These are phyloP conservation scores for Mentha longifolia DNA, from an alignment of 257 asterid genomes.

Conservation along the genomic window DNA sequence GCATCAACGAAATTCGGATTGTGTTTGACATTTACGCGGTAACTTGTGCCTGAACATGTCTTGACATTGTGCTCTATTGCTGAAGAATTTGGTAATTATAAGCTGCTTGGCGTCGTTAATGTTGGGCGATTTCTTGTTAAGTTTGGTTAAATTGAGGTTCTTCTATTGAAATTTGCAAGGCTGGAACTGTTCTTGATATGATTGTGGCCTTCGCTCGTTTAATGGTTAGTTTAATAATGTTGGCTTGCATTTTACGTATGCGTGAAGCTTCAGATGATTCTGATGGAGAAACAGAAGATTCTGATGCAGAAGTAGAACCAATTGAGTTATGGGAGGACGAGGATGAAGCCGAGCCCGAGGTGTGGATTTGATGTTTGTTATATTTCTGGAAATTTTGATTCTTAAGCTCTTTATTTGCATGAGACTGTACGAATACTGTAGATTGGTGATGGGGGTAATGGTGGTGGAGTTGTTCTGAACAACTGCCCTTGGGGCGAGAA, in stretches of 20 bases:
- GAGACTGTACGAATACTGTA: constrained; percentile 31
- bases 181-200: background rate
- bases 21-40: background rate
- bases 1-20: background rate
- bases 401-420: constrained; percentile 23
- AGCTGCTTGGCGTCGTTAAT: background rate
- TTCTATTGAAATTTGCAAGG: background rate
- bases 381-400: constrained; percentile 6
- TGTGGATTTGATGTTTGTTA: constrained; percentile 26
- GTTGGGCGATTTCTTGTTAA: constrained; percentile 7
- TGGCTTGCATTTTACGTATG: constrained; percentile 16
- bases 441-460: constrained; percentile 96
- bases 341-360: constrained; percentile 83
- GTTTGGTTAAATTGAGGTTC: background rate
- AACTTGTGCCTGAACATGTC: constrained; percentile 2
- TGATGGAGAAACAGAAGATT: constrained; percentile 55
- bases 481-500: constrained; percentile 85
- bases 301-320: constrained; percentile 67
- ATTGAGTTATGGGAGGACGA: constrained; percentile 94
- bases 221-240: constrained; percentile 19
- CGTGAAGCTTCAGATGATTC: constrained; percentile 46
- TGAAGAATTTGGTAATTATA: background rate
- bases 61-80: background rate
- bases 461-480: constrained; percentile 81
- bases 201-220: background rate